Evolutionary conservation across 805 yeast species (phyloP).

Genomic region (Kodamaea neixiangensis): DNA sequence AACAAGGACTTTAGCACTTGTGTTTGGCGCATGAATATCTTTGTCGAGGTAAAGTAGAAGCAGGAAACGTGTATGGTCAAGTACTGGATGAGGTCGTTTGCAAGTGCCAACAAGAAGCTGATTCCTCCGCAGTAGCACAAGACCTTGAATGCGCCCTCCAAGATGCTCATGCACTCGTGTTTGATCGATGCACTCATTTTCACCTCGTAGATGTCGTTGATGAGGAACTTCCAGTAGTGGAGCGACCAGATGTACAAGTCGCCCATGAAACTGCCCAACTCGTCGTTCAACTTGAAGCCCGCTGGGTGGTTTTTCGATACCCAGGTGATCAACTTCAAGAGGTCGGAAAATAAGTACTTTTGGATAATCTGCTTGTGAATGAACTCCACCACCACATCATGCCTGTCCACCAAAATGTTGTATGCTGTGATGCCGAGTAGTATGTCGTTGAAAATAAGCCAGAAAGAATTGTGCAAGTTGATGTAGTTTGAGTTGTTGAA

Average conservation of each 20-base stretch:
- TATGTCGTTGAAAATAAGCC: constrained; percentile 85
- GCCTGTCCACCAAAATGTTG: constrained; percentile 41
- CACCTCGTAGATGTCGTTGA: constrained; percentile 2
- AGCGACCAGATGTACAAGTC: constrained; percentile 86
- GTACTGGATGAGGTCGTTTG: constrained; percentile 64
- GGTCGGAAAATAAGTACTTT: constrained; percentile 43
- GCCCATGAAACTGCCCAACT: constrained; percentile 81
- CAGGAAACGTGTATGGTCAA: constrained; percentile 71
- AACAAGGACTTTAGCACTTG: constrained; percentile 69
- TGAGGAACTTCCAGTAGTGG: constrained; percentile 53
- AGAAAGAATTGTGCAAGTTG: constrained; percentile 78
- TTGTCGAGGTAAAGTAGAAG: constrained; percentile 77
- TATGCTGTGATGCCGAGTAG: constrained; percentile 68
- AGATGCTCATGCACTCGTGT: neutral
- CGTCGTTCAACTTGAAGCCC: constrained; percentile 88
- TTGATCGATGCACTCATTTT: neutral
- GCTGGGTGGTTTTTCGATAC: constrained; percentile 82
- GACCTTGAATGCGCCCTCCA: constrained; percentile 16
- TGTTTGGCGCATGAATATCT: constrained; percentile 75
- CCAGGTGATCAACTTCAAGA: constrained; percentile 60
- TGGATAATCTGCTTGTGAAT: constrained; percentile 36
- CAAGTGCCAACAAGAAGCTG: constrained; percentile 65
- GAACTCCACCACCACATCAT: constrained; percentile 19
- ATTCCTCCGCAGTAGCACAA: constrained; percentile 53
- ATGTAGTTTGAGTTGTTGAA: constrained; percentile 59